Base-by-base conservation (phyloP, 2,329 filamentous ascomycete genomes). In the Sclerotinia glacialis region DNA sequence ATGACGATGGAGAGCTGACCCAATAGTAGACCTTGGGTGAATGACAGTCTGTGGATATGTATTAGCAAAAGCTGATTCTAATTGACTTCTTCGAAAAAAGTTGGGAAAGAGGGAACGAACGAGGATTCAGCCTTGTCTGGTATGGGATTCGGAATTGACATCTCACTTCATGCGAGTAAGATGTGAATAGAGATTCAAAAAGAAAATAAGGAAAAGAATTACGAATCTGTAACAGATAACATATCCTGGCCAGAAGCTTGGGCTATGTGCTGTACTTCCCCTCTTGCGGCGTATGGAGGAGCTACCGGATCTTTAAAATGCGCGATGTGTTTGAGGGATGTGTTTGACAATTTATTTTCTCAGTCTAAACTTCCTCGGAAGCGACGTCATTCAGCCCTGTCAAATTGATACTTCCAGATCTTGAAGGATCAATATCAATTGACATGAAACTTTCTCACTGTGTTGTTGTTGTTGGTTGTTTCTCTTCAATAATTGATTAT, bases 1-100 rank as follows among this genome's bases (percentile, higher is more conserved):
- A 98, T 81, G 18, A 97, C 91, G 55, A 99, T 91, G 2, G 93
- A 96, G 62, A 99, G 83, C 78, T 99, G 95, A 60, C 95, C 95
- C 42, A 98, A 83, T 59, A 99, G 87, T 72, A 99, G 89, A 37
- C 95, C 95, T 77, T 97, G 92, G 0, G 92, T 96, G 78, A 98
- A 98, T 46, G 92, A 95, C 72, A 95, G 83, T 50, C 92, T 94
- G 75, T 8, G 5, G n/a, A 26, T 40, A 6, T 26, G 21, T 12
- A 63, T 49, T 50, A 49, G 68, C 44, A 21, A 62, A 28, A 28
- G 28, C 14, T 52, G 59, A 26, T 28, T 28, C 5, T 18, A 58
- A 63, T 50, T 68, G 61, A 50, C 68, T 31, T 44, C 11, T 23
- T 18, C 16, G 34, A 34, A 26, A 34, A 63, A 56, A 50, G 55